Conservation (phyloP, 2,329 filamentous ascomycete genomes). For the Epichloe coenophiala region DNA sequence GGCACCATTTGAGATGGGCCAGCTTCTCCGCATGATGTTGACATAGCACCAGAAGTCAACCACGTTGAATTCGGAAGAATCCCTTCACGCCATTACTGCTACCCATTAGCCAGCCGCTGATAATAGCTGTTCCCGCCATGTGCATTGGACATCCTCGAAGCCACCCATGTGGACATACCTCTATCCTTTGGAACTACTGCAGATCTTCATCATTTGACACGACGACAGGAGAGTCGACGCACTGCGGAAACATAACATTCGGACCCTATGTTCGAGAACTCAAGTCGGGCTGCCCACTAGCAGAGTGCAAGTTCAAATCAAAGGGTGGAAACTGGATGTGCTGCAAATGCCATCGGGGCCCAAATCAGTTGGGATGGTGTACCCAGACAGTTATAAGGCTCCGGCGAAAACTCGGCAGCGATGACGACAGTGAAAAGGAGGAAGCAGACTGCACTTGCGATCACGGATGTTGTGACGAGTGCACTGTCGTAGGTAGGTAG, state of each 20-base stretch:
- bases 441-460: slow-evolving; percentile 30
- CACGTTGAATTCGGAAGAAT: not conserved
- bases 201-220: slow-evolving; percentile 29
- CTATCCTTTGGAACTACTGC: slow-evolving; percentile 11
- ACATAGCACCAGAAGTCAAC: not conserved
- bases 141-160: slow-evolving; percentile 4
- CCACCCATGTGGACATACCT: slow-evolving; percentile 8
- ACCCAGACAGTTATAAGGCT: slow-evolving; percentile 21
- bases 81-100: not conserved
- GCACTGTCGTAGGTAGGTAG: slow-evolving; percentile 29
- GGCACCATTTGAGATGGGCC: not conserved
- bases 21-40: not conserved
- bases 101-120: not conserved
- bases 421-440: slow-evolving; percentile 20
- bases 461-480: slow-evolving; percentile 39
- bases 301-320: slow-evolving; percentile 36
- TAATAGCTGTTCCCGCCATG: not conserved
- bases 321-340: slow-evolving; percentile 40
- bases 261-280: slow-evolving; percentile 27
- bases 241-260: slow-evolving; percentile 35
- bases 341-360: slow-evolving; percentile 36
- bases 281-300: slow-evolving; percentile 31
- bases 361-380: slow-evolving; percentile 42
- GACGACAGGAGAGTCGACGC: slow-evolving; percentile 33
- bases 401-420: slow-evolving; percentile 13